Conservation (phyloP, 23 red algal species). For the Gracilaria gracilis region DNA sequence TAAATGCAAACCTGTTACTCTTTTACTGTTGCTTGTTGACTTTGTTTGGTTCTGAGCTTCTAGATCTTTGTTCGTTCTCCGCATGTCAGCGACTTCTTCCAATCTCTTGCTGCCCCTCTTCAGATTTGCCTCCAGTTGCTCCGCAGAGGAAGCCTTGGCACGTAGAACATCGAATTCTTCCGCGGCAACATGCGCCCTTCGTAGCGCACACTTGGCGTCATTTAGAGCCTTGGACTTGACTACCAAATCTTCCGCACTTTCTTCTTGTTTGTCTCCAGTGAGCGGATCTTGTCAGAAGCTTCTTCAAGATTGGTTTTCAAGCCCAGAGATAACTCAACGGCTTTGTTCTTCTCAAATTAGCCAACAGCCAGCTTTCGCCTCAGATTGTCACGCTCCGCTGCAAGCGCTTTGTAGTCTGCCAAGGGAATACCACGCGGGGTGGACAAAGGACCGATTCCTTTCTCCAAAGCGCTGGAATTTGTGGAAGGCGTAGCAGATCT, state of each 20-base stretch:
- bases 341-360: slow-evolving; percentile 31
- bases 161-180: slow-evolving; percentile 63
- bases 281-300: slow-evolving; percentile 46
- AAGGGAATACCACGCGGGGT: slow-evolving; percentile 36
- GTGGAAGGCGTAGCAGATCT: neutral
- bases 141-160: slow-evolving; percentile 37
- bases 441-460: neutral
- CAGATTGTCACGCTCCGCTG: slow-evolving; percentile 48
- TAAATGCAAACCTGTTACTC: too few species aligned
- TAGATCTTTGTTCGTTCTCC: slow-evolving; percentile 42
- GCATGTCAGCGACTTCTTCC: slow-evolving; percentile 54
- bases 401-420: slow-evolving; percentile 65
- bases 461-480: neutral
- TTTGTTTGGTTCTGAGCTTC: too few species aligned
- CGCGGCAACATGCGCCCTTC: slow-evolving; percentile 46
- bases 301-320: slow-evolving; percentile 64
- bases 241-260: slow-evolving; percentile 26
- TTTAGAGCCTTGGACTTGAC: slow-evolving; percentile 40
- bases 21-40: too few species aligned
- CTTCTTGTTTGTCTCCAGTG: slow-evolving; percentile 18
- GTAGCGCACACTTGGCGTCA: slow-evolving; percentile 39
- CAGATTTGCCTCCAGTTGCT: slow-evolving; percentile 56
- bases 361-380: slow-evolving; percentile 48
- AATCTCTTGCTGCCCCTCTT: slow-evolving; percentile 63
- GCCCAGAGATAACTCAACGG: slow-evolving; percentile 9